Evolutionary conservation across 1,284 basidiomycete genomes (phyloP).

Genomic region (Ceraceosorus bombacis): DNA sequence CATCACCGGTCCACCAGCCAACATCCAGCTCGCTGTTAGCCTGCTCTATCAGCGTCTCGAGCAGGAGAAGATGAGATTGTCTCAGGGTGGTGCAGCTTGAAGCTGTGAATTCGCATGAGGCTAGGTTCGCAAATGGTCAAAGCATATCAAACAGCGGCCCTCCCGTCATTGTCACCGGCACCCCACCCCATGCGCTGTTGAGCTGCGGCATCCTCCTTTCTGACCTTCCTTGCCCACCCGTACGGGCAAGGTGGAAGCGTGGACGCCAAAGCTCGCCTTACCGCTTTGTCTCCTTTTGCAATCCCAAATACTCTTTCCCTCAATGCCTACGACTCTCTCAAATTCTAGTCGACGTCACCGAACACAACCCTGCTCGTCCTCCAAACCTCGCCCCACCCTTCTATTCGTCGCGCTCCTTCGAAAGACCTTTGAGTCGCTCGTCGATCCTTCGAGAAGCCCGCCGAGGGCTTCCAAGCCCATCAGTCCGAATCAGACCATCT

Average conservation of each 20-base stretch:
- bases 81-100: too few relatives aligned
- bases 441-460: background rate
- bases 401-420: too few relatives aligned
- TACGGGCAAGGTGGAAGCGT: background rate
- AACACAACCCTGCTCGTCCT: background rate
- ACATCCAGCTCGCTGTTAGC: slow-evolving; percentile 94
- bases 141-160: too few relatives aligned
- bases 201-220: slow-evolving; percentile 5
- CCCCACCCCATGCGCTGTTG: slow-evolving; percentile 52
- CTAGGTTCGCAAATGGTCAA: too few relatives aligned
- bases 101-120: too few relatives aligned
- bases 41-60: slow-evolving; percentile 67
- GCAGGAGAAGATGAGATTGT: slow-evolving; percentile 42
- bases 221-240: background rate
- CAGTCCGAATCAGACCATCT: background rate
- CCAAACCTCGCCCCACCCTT: background rate
- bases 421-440: background rate
- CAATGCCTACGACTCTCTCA: too few relatives aligned
- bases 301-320: slow-evolving; percentile 1
- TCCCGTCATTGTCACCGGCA: too few relatives aligned
- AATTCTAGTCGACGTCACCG: background rate
- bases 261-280: background rate
- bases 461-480: background rate
- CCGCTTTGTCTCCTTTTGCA: background rate
- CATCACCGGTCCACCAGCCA: slow-evolving; percentile 70